Conservation (phyloP, 2,329 filamentous ascomycete species). For the Podosphaera fusca region DNA sequence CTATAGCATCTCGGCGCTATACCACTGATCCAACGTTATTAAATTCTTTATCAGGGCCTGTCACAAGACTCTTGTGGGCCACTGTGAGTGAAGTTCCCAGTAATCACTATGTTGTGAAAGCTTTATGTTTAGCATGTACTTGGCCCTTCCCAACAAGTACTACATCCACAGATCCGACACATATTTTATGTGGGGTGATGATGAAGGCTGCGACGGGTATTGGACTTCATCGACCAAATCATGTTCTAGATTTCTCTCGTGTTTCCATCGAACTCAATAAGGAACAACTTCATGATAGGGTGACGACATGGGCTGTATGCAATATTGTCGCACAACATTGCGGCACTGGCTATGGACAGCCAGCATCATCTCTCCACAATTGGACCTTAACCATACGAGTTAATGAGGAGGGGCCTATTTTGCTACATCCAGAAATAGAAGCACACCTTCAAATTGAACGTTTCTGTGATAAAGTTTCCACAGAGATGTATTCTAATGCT, state of each 20-base stretch:
- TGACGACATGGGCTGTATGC: slow-evolving; percentile 65
- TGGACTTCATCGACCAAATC: slow-evolving; percentile 56
- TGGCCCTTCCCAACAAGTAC: slow-evolving; percentile 71
- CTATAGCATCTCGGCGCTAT: slow-evolving; percentile 52
- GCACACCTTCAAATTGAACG: slow-evolving; percentile 48
- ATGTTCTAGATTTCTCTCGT: slow-evolving; percentile 64
- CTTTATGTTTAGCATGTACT: slow-evolving; percentile 54
- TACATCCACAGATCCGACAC: slow-evolving; percentile 57
- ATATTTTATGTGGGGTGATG: slow-evolving; percentile 58
- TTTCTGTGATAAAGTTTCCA: slow-evolving; percentile 56
- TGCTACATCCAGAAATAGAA: slow-evolving; percentile 36
- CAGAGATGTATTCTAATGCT: slow-evolving; percentile 58
- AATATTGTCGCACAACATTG: slow-evolving; percentile 66
- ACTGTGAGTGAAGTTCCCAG: slow-evolving; percentile 58
- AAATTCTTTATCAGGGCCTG: slow-evolving; percentile 39
- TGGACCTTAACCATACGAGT: slow-evolving; percentile 43
- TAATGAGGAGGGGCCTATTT: slow-evolving; percentile 33
- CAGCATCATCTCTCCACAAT: slow-evolving; percentile 54
- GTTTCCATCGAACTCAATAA: slow-evolving; percentile 53
- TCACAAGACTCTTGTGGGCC: slow-evolving; percentile 52
- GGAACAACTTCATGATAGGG: slow-evolving; percentile 56
- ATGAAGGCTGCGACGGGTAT: slow-evolving; percentile 74
- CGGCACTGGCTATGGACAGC: slow-evolving; percentile 66
- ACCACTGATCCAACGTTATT: slow-evolving; percentile 34
- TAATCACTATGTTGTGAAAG: slow-evolving; percentile 62